Evolutionary conservation across 371 early-diverging fungal species (phyloP), one percentile per base, ranked within the genome.

Genomic region (Mucor saturninus): DNA sequence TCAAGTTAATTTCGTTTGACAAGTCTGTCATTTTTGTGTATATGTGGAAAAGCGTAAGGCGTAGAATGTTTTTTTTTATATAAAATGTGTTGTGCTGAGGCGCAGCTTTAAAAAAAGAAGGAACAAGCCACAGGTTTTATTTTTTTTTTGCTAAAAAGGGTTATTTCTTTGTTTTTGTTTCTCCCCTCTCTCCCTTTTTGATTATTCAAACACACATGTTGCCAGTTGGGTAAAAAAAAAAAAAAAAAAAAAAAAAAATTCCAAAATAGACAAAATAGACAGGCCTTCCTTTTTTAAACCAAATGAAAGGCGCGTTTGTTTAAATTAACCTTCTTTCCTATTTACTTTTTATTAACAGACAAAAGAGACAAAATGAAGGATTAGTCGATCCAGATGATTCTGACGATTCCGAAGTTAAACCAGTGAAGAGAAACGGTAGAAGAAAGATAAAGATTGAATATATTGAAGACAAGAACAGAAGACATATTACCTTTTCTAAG

Each of bases 401-500:
- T 3, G 81, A 83, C 13, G 84, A 76, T 51, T 71, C 68, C 39
- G 75, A 75, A 15, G 59, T 64, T 30, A 87, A 87, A 67, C 74
- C 70, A 32, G 83, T 80, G 58, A 91, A 90, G 76, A 87, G 90
- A 21, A 83, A 88, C 40, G 94, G 94, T 7, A 82, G 98, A 50
- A 88, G 96, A 71, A 97, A 98, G 77, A 97, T 98, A 76, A 95
- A 93, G 75, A 96, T 98, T 76, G 96, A 95, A 73, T 99, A 92
- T 72, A 99, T 99, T 66, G 91, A 93, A 62, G 98, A 96, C 73
- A 97, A 95, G 79, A 91, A 89, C 65, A 86, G 95, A 65, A 86
- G 99, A 68, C 95, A 96, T 68, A 98, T 99, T 61, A 98, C 99
- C 3, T 99, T 99, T 78, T 92, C 92, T 65, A 99, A 99, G 78